phyloP scores from a whole-genome alignment of 225 moss, liverwort and hornwort genomes.

The Climacium dendroides region DNA sequence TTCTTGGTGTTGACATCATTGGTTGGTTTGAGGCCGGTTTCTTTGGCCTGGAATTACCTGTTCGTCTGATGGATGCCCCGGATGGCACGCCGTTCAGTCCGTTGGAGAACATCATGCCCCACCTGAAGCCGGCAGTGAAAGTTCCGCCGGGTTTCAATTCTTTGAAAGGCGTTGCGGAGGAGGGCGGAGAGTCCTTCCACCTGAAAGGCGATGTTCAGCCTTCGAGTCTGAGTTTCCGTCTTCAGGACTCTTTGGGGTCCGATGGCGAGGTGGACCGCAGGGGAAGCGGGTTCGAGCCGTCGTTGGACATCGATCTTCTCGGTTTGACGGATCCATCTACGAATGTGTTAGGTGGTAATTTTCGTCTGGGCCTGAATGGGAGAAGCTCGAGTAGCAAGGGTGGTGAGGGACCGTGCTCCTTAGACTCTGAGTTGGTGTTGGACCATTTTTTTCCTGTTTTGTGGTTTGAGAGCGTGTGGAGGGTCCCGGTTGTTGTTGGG shows the following conservation, averaged over 20 bases:
- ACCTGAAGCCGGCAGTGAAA: slow-evolving; percentile 87
- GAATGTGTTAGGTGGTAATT: slow-evolving; percentile 11
- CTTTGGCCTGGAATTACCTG: slow-evolving; percentile 82
- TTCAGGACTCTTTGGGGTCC: slow-evolving; percentile 15
- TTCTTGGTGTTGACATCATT: slow-evolving; percentile 76
- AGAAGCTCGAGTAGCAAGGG: slow-evolving; percentile 4
- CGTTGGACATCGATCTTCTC: slow-evolving; percentile 22
- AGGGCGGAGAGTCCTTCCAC: slow-evolving; percentile 36
- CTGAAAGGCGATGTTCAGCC: slow-evolving; percentile 50
- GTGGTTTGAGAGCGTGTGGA: background rate
- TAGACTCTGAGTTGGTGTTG: background rate
- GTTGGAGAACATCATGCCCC: slow-evolving; percentile 87
- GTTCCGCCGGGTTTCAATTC: slow-evolving; percentile 92
- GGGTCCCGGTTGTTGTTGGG: background rate
- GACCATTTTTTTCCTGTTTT: background rate
- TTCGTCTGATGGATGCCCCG: slow-evolving; percentile 65
- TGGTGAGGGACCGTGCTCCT: background rate
- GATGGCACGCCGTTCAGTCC: slow-evolving; percentile 53
- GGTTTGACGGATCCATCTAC: slow-evolving; percentile 15
- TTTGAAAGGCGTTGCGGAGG: slow-evolving; percentile 54
- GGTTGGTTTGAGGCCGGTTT: slow-evolving; percentile 99
- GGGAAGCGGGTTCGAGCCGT: slow-evolving; percentile 11
- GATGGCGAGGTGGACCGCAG: slow-evolving; percentile 1
- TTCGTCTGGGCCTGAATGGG: slow-evolving; percentile 10
- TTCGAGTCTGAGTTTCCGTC: slow-evolving; percentile 21